Conservation (phyloP, 1,139 yeast species). For the Oligophagozyma castellii region DNA sequence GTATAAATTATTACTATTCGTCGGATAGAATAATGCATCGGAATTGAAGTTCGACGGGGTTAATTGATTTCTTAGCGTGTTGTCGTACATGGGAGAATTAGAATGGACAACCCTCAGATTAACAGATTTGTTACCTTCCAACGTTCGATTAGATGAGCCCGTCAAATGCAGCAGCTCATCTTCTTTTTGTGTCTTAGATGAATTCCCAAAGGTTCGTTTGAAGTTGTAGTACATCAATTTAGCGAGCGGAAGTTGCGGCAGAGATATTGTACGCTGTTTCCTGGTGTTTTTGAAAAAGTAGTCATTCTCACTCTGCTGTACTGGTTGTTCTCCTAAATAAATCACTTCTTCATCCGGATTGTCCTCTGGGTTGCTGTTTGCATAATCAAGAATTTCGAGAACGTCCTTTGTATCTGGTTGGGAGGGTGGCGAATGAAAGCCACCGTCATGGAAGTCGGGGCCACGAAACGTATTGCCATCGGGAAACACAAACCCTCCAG, state of each 20-base stretch:
- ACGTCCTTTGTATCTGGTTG: background rate
- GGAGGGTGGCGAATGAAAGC: too few relatives aligned
- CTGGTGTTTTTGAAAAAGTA: slow-evolving; percentile 9
- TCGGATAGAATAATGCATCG: background rate
- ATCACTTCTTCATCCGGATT: slow-evolving; percentile 14
- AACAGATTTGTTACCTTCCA: slow-evolving; percentile 19
- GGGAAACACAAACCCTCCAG: too few relatives aligned
- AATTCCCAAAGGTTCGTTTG: background rate
- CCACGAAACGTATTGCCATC: too few relatives aligned
- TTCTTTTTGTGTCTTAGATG: slow-evolving; percentile 13
- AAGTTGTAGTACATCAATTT: slow-evolving; percentile 13
- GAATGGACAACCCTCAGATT: slow-evolving; percentile 12
- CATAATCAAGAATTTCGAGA: background rate
- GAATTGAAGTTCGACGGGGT: too few relatives aligned
- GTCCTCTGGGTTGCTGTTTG: slow-evolving; percentile 4
- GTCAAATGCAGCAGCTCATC: slow-evolving; percentile 21
- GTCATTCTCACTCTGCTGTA: slow-evolving; percentile 6
- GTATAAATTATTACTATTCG: background rate
- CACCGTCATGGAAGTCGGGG: too few relatives aligned
- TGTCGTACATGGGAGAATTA: background rate
- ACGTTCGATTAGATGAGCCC: slow-evolving; percentile 21
- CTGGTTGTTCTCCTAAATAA: slow-evolving; percentile 7
- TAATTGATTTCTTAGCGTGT: too few relatives aligned
- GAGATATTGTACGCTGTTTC: slow-evolving; percentile 52
- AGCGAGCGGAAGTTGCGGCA: slow-evolving; percentile 52